These are phyloP conservation scores for Acorus calamus DNA, from an alignment of 106 monocot species.

Conservation along the genomic window DNA sequence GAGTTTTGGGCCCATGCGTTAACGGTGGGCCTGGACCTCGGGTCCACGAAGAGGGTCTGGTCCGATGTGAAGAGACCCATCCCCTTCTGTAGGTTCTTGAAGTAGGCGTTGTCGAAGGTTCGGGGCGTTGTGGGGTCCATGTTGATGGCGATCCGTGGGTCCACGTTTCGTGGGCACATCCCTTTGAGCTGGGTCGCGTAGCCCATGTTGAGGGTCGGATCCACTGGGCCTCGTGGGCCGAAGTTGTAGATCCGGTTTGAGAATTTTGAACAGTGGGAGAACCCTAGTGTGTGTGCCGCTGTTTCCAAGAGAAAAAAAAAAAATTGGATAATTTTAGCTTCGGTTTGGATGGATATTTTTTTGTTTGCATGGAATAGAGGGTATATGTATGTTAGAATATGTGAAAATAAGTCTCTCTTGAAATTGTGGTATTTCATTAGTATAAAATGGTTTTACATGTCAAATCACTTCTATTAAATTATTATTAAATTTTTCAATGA, in stretches of 20 bases:
- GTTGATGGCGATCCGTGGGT: slow-evolving; percentile 32
- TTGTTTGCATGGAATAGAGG: not conserved
- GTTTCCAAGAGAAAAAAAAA: too few relatives aligned
- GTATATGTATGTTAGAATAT: too few relatives aligned
- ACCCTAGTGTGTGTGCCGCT: slow-evolving; percentile 56
- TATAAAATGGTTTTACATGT: too few relatives aligned
- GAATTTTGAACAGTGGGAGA: slow-evolving; percentile 55
- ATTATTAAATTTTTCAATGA: too few relatives aligned
- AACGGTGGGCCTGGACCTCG: slow-evolving; percentile 26
- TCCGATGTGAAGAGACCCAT: slow-evolving; percentile 64
- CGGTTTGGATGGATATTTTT: too few relatives aligned
- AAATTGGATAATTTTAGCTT: too few relatives aligned
- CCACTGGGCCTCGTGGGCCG: slow-evolving; percentile 12
- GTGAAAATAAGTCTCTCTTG: too few relatives aligned
- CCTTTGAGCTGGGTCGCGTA: slow-evolving; percentile 32
- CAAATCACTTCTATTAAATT: too few relatives aligned
- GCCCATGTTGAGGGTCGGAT: slow-evolving; percentile 30
- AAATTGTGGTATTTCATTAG: too few relatives aligned
- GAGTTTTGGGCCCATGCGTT: slow-evolving; percentile 25
- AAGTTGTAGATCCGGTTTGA: slow-evolving; percentile 44
- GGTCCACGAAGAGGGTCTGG: slow-evolving; percentile 36
- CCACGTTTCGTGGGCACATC: slow-evolving; percentile 30
- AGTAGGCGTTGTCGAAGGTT: slow-evolving; percentile 67
- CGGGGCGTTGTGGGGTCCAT: slow-evolving; percentile 53
- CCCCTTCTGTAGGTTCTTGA: slow-evolving; percentile 45